Conservation (phyloP, 2,329 filamentous ascomycete species). For the Nothophoma quercina region DNA sequence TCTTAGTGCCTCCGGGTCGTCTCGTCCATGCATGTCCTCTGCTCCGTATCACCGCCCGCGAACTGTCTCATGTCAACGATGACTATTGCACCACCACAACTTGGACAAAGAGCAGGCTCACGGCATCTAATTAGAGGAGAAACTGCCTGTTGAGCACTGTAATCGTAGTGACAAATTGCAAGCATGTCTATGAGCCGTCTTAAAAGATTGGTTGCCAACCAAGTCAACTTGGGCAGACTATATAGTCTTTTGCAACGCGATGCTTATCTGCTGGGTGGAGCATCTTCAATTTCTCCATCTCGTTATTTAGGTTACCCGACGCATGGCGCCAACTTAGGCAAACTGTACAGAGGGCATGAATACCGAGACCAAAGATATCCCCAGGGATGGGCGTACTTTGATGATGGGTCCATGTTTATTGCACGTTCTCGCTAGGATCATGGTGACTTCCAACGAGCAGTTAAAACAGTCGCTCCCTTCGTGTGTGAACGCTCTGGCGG, state of each 20-base stretch:
- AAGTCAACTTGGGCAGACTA: slow-evolving; percentile 26
- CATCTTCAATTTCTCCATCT: not conserved
- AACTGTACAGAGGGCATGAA: not conserved
- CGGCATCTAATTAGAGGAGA: not conserved
- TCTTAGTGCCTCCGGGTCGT: not conserved
- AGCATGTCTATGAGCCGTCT: not conserved
- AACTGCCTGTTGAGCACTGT: not conserved
- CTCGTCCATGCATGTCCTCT: not conserved
- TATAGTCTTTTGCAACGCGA: not conserved
- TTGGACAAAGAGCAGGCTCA: not conserved
- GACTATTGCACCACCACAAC: not conserved
- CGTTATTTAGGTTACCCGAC: not conserved
- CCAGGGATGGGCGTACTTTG: slow-evolving; percentile 31
- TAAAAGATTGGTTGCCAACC: slow-evolving; percentile 3
- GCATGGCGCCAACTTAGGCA: slow-evolving; percentile 2
- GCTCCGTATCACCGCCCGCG: not conserved
- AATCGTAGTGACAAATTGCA: not conserved
- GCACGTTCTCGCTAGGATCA: slow-evolving; percentile 18
- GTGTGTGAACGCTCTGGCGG: slow-evolving; percentile 13
- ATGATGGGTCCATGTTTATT: slow-evolving; percentile 33
- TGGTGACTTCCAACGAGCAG: slow-evolving; percentile 22
- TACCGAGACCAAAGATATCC: not conserved
- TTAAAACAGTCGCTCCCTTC: slow-evolving; percentile 25
- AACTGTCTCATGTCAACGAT: not conserved
- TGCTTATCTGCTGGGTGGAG: not conserved